These are phyloP conservation scores for Nannochloropsis salina DNA, from an alignment of 108 stramenopile species.

Conservation along the genomic window DNA sequence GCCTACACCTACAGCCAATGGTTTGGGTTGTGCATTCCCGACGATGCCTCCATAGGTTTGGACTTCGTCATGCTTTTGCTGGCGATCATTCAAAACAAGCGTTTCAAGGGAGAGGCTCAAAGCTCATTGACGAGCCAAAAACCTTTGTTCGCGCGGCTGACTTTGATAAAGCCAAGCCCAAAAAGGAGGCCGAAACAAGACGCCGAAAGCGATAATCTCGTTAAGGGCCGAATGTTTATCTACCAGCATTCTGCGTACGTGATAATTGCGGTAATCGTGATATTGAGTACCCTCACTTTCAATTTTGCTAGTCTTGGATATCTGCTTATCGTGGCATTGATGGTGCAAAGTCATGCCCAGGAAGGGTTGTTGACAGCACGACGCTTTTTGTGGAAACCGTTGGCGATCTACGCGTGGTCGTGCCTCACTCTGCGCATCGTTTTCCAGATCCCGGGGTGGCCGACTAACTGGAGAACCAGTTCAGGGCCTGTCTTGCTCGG, in stretches of 20 bases:
- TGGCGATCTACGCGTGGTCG: not conserved
- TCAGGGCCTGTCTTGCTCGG: not conserved
- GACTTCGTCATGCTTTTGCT: slow-evolving; percentile 18
- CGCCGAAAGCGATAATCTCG: not conserved
- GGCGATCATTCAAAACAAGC: slow-evolving; percentile 19
- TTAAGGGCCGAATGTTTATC: not conserved
- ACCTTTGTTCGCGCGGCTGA: not conserved
- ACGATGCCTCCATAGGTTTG: not conserved
- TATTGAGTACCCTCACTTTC: slow-evolving; percentile 12
- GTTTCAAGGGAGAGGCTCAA: not conserved
- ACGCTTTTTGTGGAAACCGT: not conserved
- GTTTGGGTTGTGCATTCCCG: not conserved
- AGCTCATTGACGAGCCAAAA: not conserved
- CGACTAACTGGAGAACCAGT: not conserved
- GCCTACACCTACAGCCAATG: slow-evolving; percentile 2
- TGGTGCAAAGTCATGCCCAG: not conserved
- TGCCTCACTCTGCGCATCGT: not conserved
- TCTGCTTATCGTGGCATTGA: not conserved
- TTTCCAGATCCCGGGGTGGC: not conserved
- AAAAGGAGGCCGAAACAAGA: not conserved
- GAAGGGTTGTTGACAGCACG: not conserved
- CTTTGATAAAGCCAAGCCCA: slow-evolving; percentile 6
- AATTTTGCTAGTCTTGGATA: not conserved
- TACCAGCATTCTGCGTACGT: not conserved
- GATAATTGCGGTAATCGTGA: not conserved